Percentiles rank a stretch among this genome's conserved stretches.
Evolutionary conservation across 441 rosid species (phyloP).

Genomic region (Erysimum cheiri): DNA sequence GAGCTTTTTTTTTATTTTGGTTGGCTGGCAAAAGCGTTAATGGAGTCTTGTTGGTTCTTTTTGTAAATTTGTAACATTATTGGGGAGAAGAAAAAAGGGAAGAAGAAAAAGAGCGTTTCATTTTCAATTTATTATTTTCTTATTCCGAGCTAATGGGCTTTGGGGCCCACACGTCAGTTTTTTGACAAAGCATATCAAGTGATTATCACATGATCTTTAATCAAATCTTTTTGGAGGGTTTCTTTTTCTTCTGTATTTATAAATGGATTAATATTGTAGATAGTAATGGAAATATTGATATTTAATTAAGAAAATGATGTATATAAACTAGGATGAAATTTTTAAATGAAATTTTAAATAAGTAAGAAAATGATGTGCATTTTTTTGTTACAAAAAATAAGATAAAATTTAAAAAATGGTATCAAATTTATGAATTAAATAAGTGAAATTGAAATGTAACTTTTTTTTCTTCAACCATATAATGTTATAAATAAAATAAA

Average conservation of each 20-base stretch:
- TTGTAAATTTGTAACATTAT: conserved; percentile 30
- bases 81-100: neutral
- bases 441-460: neutral
- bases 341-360: too few species aligned
- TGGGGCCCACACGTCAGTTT: conserved; percentile 43
- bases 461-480: neutral
- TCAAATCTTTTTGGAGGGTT: neutral
- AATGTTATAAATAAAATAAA: neutral
- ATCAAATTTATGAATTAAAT: neutral
- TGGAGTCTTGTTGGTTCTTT: conserved; percentile 37
- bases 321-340: too few species aligned
- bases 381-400: too few species aligned
- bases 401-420: neutral
- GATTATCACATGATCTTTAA: conserved; percentile 36
- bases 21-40: conserved; percentile 38
- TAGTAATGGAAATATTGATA: neutral
- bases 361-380: too few species aligned
- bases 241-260: neutral
- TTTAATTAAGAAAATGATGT: neutral
- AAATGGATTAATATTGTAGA: neutral
- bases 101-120: conserved; percentile 37
- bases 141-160: conserved; percentile 43
- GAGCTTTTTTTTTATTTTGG: conserved; percentile 22
- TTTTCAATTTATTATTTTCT: conserved; percentile 6
- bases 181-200: conserved; percentile 36